Evolutionary conservation across 257 asterid species (phyloP), one percentile per base, ranked within the genome.

Genomic region (Cruciata laevipes): DNA sequence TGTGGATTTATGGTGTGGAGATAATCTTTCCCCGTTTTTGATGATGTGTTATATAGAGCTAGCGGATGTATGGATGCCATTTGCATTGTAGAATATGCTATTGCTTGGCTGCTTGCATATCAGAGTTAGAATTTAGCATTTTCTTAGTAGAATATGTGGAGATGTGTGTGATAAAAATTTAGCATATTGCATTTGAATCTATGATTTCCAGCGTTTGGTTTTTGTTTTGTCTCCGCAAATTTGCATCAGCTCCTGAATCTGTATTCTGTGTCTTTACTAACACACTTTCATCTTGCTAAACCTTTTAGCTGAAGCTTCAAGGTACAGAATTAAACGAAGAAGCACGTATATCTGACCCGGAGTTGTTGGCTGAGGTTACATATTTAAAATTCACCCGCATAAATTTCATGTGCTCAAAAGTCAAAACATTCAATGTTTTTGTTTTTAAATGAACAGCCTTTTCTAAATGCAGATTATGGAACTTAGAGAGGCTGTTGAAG

Each of bases 401-500:
- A 61, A 32, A 16, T 33, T 13, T 61, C 5, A 37, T 35, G 18
- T n/a, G 31, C 23, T 35, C 2, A n/a, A 4, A 8, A 62, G 13
- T 35, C 2, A n/a, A 4, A 8, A 62, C 66, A 35, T 70, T 21
- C 33, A 25, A 31, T 37, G 33, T 8, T 63, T 16, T 65, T 53
- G 24, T 61, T 40, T 24, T 70, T 7, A 14, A 55, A 68, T 7
- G 62, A 16, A 64, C 32, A 5, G 61, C 42, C 60, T 63, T 63
- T 57, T 71, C 68, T 63, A 72, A 57, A 7, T 78, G 80, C 87
- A 89, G 98, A 79, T 92, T 66, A 79, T 92, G 90, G 97, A 92
- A 73, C 76, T 92, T 27, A 86, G 98, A 81, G 98, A 89, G 80
- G 79, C 88, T 37, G 89, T 92, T 61, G 97, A 89, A n/a, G 98